Base-by-base conservation (phyloP, 176 grass and related monocot genomes). In the Carex cristatella region DNA sequence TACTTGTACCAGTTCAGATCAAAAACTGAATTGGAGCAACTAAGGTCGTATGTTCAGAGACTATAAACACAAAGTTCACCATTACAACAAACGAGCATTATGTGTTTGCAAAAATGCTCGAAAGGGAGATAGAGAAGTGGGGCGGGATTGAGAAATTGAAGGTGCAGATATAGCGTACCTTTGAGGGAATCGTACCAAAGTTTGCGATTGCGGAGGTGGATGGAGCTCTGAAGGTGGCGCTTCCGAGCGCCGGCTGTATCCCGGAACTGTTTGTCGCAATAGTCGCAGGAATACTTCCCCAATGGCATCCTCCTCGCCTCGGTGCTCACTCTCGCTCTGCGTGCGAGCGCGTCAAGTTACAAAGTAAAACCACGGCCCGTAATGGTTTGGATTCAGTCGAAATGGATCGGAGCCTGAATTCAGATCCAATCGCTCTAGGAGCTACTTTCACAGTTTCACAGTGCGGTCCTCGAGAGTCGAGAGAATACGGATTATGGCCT, bases 261-360 rank as follows among this genome's bases (percentile, higher is more conserved):
- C 83, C 90, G 91, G 79, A 98, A 98, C 85, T 98, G 88, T 87
- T 98, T 98, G n/a, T 98, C 93, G 88, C 95, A 98, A 83, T 94
- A 98, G 8, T 98, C 93, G 93, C 91, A 98, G 85, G 92, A 84
- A 83, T 98, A 98, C 69, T 94, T 94, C 80, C 92, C 91, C 87
- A 94, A 38, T 10, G 91, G 89, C 91, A 92, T 93, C 86, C 44
- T 46, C 44, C 44, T 46, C 23, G 23, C 23, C 23, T 23, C 23
- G 23, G 23, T 23, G 23, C 23, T 23, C 23, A 23, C 40, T 42
- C 40, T 42, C 40, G 49, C 37, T 46, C 40, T 2, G 7, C 15
- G 14, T 35, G 11, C 5, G 4, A 67, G 13, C 10, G 10, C 3
- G 3, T 67, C 3, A 66, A 66, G 62, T 65, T 65, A 5, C 6